Percentiles rank a stretch among this genome's conserved stretches.
These are phyloP conservation scores for Rhizomucor miehei DNA, from an alignment of 371 early-diverging fungal species.

Conservation along the genomic window DNA sequence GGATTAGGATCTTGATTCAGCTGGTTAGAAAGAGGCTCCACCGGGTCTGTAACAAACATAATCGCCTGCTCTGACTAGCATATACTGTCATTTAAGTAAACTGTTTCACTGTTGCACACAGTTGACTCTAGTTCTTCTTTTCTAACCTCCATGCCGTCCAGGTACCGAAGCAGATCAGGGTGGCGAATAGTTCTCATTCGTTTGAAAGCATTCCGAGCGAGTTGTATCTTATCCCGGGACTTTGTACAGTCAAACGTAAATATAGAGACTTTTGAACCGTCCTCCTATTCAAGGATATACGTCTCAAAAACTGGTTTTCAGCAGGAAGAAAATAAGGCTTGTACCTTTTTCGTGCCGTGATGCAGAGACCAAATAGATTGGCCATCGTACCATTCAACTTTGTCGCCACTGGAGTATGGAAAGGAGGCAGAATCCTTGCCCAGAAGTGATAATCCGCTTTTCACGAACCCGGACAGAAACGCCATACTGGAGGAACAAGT, in stretches of 20 bases:
- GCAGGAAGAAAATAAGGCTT: not conserved
- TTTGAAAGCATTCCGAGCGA: constrained; percentile 89
- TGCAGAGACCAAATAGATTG: constrained; percentile 78
- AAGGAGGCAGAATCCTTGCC: constrained; percentile 71
- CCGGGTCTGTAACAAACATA: constrained; percentile 89
- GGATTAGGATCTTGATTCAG: constrained; percentile 55
- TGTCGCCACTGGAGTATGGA: constrained; percentile 75
- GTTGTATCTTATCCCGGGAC: constrained; percentile 61
- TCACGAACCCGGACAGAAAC: constrained; percentile 57
- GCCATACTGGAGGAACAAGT: constrained; percentile 24
- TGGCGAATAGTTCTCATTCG: constrained; percentile 87
- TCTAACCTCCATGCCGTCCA: constrained; percentile 84
- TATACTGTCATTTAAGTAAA: not conserved
- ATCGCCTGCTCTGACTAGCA: constrained; percentile 77
- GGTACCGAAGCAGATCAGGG: constrained; percentile 80
- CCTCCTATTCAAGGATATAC: constrained; percentile 48
- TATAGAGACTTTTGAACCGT: constrained; percentile 76
- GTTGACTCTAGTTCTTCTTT: not conserved
- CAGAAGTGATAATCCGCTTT: constrained; percentile 69
- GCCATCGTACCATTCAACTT: constrained; percentile 60
- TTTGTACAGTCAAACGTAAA: constrained; percentile 81
- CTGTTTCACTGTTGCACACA: not conserved
- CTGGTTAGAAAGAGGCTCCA: constrained; percentile 68
- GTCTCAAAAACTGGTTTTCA: not conserved
- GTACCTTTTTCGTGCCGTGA: constrained; percentile 78